Percentiles rank a stretch among this genome's conserved stretches.
These are phyloP conservation scores for Arthroderma sp. DNA, from an alignment of 2,329 filamentous ascomycete species.

Conservation along the genomic window DNA sequence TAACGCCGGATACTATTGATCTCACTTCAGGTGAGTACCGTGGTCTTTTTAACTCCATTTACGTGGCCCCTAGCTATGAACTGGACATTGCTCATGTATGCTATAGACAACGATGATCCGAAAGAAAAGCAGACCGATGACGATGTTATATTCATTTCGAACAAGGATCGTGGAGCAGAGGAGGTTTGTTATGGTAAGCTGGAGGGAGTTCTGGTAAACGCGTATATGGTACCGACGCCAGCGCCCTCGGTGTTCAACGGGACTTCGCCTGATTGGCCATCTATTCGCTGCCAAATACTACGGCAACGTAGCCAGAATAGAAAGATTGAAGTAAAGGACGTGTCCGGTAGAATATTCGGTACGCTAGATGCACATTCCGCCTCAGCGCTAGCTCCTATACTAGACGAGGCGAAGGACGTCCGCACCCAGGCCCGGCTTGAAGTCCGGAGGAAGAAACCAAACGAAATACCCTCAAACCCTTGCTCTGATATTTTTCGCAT, in stretches of 20 bases:
- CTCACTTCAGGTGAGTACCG: slow-evolving; percentile 25
- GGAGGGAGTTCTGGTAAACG: slow-evolving; percentile 52
- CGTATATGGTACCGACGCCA: slow-evolving; percentile 43
- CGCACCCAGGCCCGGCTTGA: slow-evolving; percentile 60
- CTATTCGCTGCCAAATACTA: slow-evolving; percentile 58
- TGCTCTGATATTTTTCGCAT: slow-evolving; percentile 51
- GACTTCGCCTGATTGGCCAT: slow-evolving; percentile 49
- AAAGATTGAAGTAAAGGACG: slow-evolving; percentile 61
- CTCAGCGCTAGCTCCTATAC: slow-evolving; percentile 53
- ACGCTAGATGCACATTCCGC: slow-evolving; percentile 57
- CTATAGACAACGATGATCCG: slow-evolving; percentile 23
- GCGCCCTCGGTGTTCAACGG: slow-evolving; percentile 49
- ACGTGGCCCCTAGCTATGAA: not conserved
- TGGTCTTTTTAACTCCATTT: not conserved
- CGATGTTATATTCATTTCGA: slow-evolving; percentile 33
- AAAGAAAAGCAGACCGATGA: slow-evolving; percentile 18
- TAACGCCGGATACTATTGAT: slow-evolving; percentile 39
- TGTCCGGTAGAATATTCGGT: slow-evolving; percentile 59
- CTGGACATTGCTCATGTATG: slow-evolving; percentile 2
- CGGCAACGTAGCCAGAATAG: slow-evolving; percentile 43
- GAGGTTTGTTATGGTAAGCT: slow-evolving; percentile 74
- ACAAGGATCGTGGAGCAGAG: slow-evolving; percentile 49
- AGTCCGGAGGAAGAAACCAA: slow-evolving; percentile 46
- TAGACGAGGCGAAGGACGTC: slow-evolving; percentile 55
- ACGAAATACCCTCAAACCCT: slow-evolving; percentile 51